Evolutionary conservation across 108 stramenopile genomes (phyloP).

Genomic region (Mediolabrus comicus): DNA sequence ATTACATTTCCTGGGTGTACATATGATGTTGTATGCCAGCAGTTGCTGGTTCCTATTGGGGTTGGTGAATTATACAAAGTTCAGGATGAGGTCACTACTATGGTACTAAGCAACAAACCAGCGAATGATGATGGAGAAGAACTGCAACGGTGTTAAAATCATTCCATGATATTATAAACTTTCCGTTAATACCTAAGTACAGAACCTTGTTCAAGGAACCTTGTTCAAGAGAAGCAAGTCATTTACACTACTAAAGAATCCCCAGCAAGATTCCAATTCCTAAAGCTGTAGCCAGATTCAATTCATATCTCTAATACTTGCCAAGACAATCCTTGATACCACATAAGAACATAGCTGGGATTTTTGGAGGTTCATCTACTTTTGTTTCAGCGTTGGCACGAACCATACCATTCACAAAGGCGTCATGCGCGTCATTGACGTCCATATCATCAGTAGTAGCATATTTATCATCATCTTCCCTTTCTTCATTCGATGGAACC

Average conservation of each 20-base stretch:
- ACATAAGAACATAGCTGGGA: neutral
- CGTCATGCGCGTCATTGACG: neutral
- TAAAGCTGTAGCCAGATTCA: too few species aligned
- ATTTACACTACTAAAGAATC: too few species aligned
- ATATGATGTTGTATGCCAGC: too few species aligned
- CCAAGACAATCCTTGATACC: neutral
- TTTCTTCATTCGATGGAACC: slow-evolving; percentile 19
- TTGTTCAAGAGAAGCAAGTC: too few species aligned
- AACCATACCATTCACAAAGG: slow-evolving; percentile 2
- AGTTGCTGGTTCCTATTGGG: too few species aligned
- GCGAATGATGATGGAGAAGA: too few species aligned
- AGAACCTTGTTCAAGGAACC: neutral
- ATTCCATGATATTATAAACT: neutral
- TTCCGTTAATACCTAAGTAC: neutral
- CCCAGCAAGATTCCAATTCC: too few species aligned
- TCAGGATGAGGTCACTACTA: too few species aligned
- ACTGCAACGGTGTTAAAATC: too few species aligned
- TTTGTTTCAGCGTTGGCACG: neutral
- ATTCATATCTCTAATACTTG: neutral
- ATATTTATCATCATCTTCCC: too few species aligned
- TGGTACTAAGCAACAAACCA: too few species aligned
- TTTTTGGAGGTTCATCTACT: neutral
- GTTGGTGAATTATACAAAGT: too few species aligned
- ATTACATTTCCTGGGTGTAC: neutral
- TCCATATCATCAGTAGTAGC: slow-evolving; percentile 3